Evolutionary conservation across 345 rosid genomes (phyloP).

Genomic region (Pugionium dolabratum): DNA sequence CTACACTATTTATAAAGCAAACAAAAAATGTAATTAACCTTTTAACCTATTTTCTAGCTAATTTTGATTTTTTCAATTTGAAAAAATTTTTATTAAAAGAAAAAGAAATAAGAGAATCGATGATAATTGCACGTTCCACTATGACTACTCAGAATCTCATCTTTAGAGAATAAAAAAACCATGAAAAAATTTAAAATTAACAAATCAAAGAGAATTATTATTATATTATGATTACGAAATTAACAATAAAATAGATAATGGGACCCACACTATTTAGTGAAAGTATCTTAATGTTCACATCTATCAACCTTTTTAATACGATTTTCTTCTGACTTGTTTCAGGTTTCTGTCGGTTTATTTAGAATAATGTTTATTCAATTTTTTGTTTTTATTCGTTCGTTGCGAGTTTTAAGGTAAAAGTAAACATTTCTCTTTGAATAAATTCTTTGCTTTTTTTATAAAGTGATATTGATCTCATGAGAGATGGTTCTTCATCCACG

Average conservation of each 20-base stretch:
- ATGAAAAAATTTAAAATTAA: constrained; percentile 1
- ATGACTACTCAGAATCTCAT: constrained; percentile 37
- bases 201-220: constrained; percentile 14
- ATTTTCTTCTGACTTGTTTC: constrained; percentile 37
- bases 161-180: constrained; percentile 1
- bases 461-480: constrained; percentile 2
- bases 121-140: constrained; percentile 43
- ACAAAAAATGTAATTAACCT: constrained; percentile 22
- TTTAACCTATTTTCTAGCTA: constrained; percentile 19
- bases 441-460: background rate
- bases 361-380: background rate
- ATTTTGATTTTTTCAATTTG: constrained; percentile 16
- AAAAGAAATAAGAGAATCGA: constrained; percentile 27
- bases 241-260: constrained; percentile 18
- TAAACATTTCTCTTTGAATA: constrained; percentile 4
- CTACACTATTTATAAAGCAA: constrained; percentile 33
- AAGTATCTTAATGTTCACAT: constrained; percentile 41
- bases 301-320: constrained; percentile 31
- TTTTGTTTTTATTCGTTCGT: background rate
- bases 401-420: constrained; percentile 3
- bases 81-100: constrained; percentile 2
- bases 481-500: background rate
- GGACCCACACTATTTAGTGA: constrained; percentile 39
- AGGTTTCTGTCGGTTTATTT: constrained; percentile 38
- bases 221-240: constrained; percentile 20